Evolutionary conservation across 192 early-diverging fungal genomes (phyloP).

Genomic region (Blastocladiella britannica): DNA sequence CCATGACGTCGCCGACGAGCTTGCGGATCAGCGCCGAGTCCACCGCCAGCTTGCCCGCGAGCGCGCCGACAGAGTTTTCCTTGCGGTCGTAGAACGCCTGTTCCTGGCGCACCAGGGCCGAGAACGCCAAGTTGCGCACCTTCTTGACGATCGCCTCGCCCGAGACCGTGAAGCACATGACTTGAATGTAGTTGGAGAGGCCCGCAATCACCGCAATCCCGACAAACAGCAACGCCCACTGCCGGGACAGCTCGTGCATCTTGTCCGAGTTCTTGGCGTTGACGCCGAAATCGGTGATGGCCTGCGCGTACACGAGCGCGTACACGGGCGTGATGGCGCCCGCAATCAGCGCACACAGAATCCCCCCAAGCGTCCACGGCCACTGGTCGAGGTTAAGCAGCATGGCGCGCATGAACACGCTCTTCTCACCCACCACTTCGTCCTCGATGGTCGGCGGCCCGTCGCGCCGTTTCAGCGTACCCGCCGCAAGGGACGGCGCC

Average conservation of each 20-base stretch:
- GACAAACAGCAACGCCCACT: not conserved
- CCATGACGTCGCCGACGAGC: constrained; percentile 7
- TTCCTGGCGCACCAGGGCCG: constrained; percentile 57
- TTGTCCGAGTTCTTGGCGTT: not conserved
- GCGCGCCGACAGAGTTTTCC: constrained; percentile 51
- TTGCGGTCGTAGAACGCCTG: constrained; percentile 73
- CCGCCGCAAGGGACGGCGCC: too few species aligned
- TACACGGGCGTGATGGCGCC: not conserved
- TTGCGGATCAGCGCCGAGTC: constrained; percentile 33
- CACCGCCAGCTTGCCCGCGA: constrained; percentile 45
- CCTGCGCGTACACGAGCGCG: not conserved
- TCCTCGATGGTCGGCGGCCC: not conserved
- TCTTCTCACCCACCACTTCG: not conserved
- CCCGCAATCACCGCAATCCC: constrained; percentile 31
- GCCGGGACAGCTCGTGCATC: not conserved
- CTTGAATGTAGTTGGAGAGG: constrained; percentile 24
- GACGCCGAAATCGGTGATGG: not conserved
- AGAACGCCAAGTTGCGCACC: constrained; percentile 43
- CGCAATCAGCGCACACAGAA: not conserved
- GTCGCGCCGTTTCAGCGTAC: not conserved
- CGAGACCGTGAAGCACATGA: constrained; percentile 35
- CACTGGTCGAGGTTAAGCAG: not conserved
- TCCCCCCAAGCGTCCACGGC: not conserved
- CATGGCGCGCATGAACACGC: not conserved
- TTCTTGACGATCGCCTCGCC: constrained; percentile 47